Evolutionary conservation across 148 eudicot species (phyloP).

Genomic region (Nyssa sinensis): DNA sequence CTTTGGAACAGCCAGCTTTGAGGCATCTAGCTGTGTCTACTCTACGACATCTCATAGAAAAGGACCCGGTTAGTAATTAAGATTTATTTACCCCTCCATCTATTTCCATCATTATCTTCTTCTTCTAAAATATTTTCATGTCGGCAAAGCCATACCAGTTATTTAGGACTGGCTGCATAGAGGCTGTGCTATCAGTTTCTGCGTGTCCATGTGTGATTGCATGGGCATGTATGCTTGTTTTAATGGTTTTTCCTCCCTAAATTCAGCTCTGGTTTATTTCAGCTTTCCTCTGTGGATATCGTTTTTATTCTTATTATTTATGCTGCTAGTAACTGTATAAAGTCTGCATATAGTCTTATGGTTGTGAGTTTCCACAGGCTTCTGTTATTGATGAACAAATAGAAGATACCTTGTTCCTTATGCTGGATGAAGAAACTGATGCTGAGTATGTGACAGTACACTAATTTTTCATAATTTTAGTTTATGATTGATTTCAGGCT

Average conservation of each 20-base stretch:
- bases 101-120: background rate
- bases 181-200: background rate
- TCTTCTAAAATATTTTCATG: background rate
- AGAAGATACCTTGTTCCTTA: conserved; percentile 82
- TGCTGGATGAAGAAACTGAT: conserved; percentile 99
- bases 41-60: conserved; percentile 93
- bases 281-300: too few species aligned
- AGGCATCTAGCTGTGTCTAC: conserved; percentile 93
- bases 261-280: too few species aligned
- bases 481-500: background rate
- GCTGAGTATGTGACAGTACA: conserved; percentile 58
- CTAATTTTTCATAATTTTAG: background rate
- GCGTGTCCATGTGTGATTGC: background rate
- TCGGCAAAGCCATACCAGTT: background rate
- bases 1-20: conserved; percentile 72
- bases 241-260: too few species aligned
- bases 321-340: too few species aligned
- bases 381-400: conserved; percentile 80
- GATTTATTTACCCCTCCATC: background rate
- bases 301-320: too few species aligned
- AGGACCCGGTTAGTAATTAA: conserved; percentile 76
- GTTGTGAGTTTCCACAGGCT: conserved; percentile 39
- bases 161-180: background rate
- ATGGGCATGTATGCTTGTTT: background rate
- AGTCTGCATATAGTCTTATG: too few species aligned